Evolutionary conservation across 192 early-diverging fungal species (phyloP).

Genomic region (Diversispora eburnea): DNA sequence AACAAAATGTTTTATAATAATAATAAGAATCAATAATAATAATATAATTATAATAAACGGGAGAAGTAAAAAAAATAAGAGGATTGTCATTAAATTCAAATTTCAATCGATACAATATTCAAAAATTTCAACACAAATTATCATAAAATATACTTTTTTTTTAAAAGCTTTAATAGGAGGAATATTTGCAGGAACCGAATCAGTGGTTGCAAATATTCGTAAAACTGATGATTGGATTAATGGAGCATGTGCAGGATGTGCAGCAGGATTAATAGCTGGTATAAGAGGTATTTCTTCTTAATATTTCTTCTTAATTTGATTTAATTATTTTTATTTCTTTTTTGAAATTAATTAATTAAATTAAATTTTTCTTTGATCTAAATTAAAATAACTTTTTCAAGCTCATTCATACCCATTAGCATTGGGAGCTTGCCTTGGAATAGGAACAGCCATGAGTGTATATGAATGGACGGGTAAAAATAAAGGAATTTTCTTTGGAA

Average conservation of each 20-base stretch:
- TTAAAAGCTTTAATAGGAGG: constrained; percentile 71
- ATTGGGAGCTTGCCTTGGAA: constrained; percentile 11
- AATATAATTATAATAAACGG: neutral
- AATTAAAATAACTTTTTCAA: neutral
- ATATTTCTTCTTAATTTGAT: neutral
- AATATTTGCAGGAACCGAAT: constrained; percentile 68
- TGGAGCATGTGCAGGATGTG: constrained; percentile 67
- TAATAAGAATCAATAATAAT: neutral
- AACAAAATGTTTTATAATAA: too few relatives aligned
- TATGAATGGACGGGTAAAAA: constrained; percentile 13
- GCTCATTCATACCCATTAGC: neutral
- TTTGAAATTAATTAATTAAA: neutral
- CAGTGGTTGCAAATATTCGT: constrained; percentile 53
- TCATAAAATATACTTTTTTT: neutral
- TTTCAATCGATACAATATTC: neutral
- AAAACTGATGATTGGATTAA: constrained; percentile 69
- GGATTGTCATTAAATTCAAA: neutral
- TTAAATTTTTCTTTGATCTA: neutral
- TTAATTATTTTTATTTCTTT: neutral
- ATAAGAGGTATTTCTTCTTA: constrained; percentile 4
- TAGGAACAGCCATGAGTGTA: neutral
- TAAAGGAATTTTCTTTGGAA: neutral
- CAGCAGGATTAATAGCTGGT: constrained; percentile 67
- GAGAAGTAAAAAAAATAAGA: constrained; percentile 2
- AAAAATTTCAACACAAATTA: constrained; percentile 2